These are phyloP conservation scores for Loxodes magnus DNA, from an alignment of 73 alveolate species.

Conservation along the genomic window DNA sequence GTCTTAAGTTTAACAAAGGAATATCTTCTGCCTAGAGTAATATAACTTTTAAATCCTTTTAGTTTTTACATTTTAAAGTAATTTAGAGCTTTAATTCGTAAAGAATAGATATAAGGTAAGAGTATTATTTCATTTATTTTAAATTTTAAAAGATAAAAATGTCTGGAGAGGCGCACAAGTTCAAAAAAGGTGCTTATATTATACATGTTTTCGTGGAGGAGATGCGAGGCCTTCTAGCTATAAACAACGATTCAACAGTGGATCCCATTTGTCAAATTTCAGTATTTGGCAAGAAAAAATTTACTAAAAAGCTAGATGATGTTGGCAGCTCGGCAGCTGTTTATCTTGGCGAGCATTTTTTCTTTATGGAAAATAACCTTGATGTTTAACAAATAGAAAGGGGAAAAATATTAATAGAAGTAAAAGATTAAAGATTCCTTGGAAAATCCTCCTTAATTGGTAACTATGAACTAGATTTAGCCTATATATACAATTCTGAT, in stretches of 20 bases:
- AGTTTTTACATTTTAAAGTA: too few species aligned
- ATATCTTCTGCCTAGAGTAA: too few species aligned
- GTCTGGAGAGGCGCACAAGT: conserved; percentile 2
- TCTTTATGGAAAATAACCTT: not conserved
- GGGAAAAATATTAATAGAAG: not conserved
- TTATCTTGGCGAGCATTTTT: conserved; percentile 4
- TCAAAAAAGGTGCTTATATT: conserved; percentile 7
- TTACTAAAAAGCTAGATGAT: conserved; percentile 1
- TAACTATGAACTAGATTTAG: not conserved
- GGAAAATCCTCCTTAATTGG: not conserved
- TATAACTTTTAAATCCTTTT: too few species aligned
- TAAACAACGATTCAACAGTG: not conserved
- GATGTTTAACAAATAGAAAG: not conserved
- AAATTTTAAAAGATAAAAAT: not conserved
- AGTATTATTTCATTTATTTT: not conserved
- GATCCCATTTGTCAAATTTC: not conserved
- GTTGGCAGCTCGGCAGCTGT: not conserved
- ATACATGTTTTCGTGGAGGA: conserved; percentile 12
- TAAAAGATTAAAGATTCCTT: not conserved
- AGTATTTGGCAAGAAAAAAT: not conserved
- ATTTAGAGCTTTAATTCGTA: too few species aligned
- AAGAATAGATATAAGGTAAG: too few species aligned
- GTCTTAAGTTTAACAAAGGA: too few species aligned
- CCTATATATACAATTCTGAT: not conserved
- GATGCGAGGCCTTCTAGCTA: not conserved